Evolutionary conservation across 2,329 filamentous ascomycete genomes (phyloP).

Genomic region (Torrubiella hemipterigena): DNA sequence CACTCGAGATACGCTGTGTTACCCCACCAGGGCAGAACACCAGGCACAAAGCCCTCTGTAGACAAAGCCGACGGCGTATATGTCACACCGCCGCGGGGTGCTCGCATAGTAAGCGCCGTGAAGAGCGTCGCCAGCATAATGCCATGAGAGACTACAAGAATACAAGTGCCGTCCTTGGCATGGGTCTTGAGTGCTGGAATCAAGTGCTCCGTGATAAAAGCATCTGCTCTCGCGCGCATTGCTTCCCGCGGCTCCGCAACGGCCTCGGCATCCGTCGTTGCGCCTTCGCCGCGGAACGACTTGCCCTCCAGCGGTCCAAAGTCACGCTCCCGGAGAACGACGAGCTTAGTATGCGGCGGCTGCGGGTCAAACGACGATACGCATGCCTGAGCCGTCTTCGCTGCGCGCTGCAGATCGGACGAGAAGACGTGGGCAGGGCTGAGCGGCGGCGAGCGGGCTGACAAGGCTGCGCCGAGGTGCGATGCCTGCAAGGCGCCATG

Average conservation of each 20-base stretch:
- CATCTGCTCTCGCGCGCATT: conserved; percentile 51
- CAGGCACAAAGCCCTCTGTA: conserved; percentile 7
- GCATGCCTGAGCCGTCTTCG: conserved; percentile 52
- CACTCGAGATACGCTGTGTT: conserved; percentile 39
- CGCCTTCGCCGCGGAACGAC: conserved; percentile 29
- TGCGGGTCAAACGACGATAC: conserved; percentile 42
- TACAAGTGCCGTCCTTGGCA: conserved; percentile 9
- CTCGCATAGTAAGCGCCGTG: conserved; percentile 45
- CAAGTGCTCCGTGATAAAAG: conserved; percentile 55
- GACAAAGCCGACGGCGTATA: too few relatives aligned
- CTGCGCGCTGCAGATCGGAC: conserved; percentile 66
- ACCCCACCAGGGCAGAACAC: conserved; percentile 28
- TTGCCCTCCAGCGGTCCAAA: conserved; percentile 62
- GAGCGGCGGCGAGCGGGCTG: conserved; percentile 12
- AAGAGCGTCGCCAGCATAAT: conserved; percentile 64
- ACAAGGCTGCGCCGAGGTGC: conserved; percentile 54
- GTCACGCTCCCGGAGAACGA: conserved; percentile 54
- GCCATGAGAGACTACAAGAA: conserved; percentile 72
- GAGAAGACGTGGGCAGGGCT: conserved; percentile 44
- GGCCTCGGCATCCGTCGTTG: conserved; percentile 16
- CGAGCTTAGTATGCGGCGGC: conserved; percentile 19
- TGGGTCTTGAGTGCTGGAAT: conserved; percentile 30
- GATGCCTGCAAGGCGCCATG: conserved; percentile 74
- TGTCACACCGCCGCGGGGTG: conserved; percentile 18
- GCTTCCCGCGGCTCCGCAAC: conserved; percentile 57